Evolutionary conservation across 352 stramenopile species (phyloP), one percentile per base, ranked within the genome.

Genomic region (Phytopythium cucurbitacearum): DNA sequence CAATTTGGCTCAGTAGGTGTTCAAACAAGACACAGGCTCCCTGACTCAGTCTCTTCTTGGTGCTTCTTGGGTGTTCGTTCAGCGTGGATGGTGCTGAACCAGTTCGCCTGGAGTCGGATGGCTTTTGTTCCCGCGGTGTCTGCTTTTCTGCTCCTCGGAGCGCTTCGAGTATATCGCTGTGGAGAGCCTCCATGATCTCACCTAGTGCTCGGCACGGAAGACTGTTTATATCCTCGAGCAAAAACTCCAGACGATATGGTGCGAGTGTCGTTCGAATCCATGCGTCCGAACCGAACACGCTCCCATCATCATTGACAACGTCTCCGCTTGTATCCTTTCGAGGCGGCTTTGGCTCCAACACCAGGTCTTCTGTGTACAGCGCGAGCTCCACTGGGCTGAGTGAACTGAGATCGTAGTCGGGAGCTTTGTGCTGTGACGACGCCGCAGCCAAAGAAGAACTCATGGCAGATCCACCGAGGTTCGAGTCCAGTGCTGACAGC

Each of bases 11-110:
- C 15, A 91, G 48, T 3, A 91, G 48, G 50, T 89, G 78, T 52
- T 87, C 80, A 42, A 88, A 83, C 0, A 91, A 40, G 21, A 91
- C 80, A 43, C 78, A 88, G 2, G 78, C 78, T 52, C 71, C 73
- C 57, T 76, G 76, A 38, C 66, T 84, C 7, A 87, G 60, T 3
- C 44, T 39, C 57, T 63, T 28, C 43, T 61, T 69, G 7, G 45
- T 51, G 10, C 40, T 39, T 7, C 57, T 28, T 28, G 21, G 21
- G 2, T 28, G 21, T 28, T 28, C 21, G 21, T 28, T 28, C 21
- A 28, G 21, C 21, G 21, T 28, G 21, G 21, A 28, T 28, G 21
- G 21, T 28, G 21, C 21, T 28, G 21, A 36, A 16, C 38, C 41
- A 9, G 42, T 38, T n/a, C 28, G 34, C 37, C 48, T 28, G 21